Evolutionary conservation across 306 rosid genomes (phyloP).

Genomic region (Geum urbanum): DNA sequence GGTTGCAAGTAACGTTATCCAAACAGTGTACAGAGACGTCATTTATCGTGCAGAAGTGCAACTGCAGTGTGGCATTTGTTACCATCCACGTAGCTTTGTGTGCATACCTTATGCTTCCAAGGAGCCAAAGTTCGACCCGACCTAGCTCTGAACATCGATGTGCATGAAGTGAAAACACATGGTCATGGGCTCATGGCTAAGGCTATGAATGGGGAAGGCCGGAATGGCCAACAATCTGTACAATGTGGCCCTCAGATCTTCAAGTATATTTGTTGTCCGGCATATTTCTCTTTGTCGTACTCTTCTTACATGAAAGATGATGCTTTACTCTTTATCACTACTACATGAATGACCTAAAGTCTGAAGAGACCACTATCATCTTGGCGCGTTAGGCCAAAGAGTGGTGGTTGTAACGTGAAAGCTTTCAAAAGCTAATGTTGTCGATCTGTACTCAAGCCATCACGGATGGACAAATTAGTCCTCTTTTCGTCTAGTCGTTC

Average conservation of each 20-base stretch:
- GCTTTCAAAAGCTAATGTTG: background rate
- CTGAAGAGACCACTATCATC: background rate
- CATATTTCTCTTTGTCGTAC: background rate
- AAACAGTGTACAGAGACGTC: constrained; percentile 19
- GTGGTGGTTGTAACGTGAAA: background rate
- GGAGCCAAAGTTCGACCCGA: constrained; percentile 8
- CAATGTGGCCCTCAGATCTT: background rate
- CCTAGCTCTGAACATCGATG: too few species aligned
- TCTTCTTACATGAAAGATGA: background rate
- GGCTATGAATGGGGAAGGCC: background rate
- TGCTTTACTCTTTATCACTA: background rate
- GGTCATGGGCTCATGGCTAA: background rate
- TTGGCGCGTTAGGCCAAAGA: background rate
- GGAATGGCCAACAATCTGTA: background rate
- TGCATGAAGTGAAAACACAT: background rate
- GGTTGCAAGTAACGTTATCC: constrained; percentile 42
- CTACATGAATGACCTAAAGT: background rate
- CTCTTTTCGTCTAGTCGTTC: background rate
- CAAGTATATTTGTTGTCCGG: background rate
- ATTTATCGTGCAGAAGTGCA: constrained; percentile 22
- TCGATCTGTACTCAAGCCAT: background rate
- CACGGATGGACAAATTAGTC: background rate
- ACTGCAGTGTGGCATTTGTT: constrained; percentile 18
- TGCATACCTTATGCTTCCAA: constrained; percentile 34
- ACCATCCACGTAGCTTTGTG: constrained; percentile 46